These are phyloP conservation scores for Pestalotiopsis sp. DNA, from an alignment of 2,329 filamentous ascomycete species.

Conservation along the genomic window DNA sequence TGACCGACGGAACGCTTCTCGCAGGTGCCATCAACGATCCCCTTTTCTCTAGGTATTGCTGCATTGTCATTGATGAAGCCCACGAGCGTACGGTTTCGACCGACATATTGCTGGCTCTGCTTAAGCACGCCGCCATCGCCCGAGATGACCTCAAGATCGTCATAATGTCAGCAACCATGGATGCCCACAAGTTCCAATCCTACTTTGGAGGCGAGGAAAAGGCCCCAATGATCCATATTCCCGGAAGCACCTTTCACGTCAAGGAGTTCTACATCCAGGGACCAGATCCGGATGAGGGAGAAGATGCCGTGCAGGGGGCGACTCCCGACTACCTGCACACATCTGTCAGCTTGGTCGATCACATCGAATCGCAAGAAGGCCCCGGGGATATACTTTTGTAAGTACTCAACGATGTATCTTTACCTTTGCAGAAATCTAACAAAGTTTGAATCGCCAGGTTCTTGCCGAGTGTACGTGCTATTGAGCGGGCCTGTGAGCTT, in stretches of 20 bases:
- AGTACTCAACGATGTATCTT: too few species aligned
- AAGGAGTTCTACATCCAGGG: not conserved
- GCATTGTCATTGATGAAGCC: not conserved
- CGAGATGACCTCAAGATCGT: not conserved
- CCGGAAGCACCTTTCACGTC: not conserved
- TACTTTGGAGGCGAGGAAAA: not conserved
- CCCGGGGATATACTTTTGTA: too few species aligned
- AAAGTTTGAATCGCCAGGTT: too few species aligned
- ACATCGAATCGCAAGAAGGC: not conserved
- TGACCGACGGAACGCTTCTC: not conserved
- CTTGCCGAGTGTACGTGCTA: too few species aligned
- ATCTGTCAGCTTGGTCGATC: not conserved
- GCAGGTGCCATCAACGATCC: not conserved
- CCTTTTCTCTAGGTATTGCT: not conserved
- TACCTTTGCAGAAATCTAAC: too few species aligned
- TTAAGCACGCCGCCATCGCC: not conserved
- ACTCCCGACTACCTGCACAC: not conserved
- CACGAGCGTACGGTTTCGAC: not conserved
- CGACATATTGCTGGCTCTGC: not conserved
- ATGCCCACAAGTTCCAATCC: not conserved
- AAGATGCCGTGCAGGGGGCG: not conserved
- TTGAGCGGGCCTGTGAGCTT: too few species aligned
- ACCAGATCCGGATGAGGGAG: not conserved
- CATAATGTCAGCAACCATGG: not conserved
- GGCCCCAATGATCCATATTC: not conserved